A percentile compares a stretch with the other conserved stretches of the same genome.
Conservation (phyloP, 2,329 filamentous ascomycete species). For the Parasarocladium wereldwijsianum region DNA sequence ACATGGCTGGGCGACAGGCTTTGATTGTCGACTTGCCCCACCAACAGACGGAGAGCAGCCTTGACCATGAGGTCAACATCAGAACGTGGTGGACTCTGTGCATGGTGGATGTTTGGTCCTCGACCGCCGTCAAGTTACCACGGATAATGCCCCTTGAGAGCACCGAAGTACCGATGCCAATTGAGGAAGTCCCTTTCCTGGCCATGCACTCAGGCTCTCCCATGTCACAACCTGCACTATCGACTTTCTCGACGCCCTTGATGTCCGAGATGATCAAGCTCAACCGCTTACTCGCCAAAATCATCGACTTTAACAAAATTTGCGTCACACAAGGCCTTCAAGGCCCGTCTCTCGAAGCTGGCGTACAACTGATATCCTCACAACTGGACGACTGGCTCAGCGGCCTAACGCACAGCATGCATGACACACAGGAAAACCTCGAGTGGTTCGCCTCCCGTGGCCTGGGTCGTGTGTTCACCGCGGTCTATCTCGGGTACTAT, state of each 20-base stretch:
- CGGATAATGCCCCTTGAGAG: slow-evolving; percentile 10
- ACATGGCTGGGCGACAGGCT: slow-evolving; percentile 19
- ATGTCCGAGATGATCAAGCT: slow-evolving; percentile 12
- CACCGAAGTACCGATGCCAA: slow-evolving; percentile 14
- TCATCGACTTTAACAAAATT: slow-evolving; percentile 17
- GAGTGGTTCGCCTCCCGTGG: slow-evolving; percentile 19
- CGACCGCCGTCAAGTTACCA: slow-evolving; percentile 11
- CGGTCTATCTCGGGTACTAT: slow-evolving; percentile 30
- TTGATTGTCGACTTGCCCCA: slow-evolving; percentile 20
- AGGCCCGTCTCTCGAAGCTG: slow-evolving; percentile 15
- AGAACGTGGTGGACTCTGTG: slow-evolving; percentile 12
- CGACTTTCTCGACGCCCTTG: slow-evolving; percentile 2
- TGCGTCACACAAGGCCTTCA: slow-evolving; percentile 4
- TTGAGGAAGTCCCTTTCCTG: slow-evolving; percentile 20
- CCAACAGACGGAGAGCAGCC: slow-evolving; percentile 9
- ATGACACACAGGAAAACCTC: slow-evolving; percentile 24
- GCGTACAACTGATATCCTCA: slow-evolving; percentile 15
- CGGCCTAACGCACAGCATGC: slow-evolving; percentile 18
- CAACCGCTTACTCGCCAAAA: slow-evolving; percentile 20
- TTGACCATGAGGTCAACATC: slow-evolving; percentile 20
- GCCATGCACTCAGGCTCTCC: slow-evolving; percentile 1
- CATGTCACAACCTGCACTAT: not conserved
- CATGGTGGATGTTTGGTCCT: slow-evolving; percentile 12
- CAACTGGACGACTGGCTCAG: slow-evolving; percentile 20
- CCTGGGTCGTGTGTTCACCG: slow-evolving; percentile 26